phyloP scores from a whole-genome alignment of 1,139 yeast genomes.

The Kazachstania sp. region DNA sequence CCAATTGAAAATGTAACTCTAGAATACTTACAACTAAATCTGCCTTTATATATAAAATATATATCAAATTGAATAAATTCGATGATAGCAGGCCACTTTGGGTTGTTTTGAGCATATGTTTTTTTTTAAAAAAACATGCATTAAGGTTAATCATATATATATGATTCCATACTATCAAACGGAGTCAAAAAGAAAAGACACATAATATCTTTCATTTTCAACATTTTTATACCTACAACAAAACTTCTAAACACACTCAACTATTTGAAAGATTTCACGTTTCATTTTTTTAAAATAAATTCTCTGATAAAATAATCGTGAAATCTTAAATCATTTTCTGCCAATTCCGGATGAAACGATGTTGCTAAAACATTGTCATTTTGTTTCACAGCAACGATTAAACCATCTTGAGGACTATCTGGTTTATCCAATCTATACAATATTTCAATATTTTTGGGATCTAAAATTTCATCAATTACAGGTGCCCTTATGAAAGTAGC shows the following conservation, averaged over 20 bases:
- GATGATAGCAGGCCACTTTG: too few species aligned
- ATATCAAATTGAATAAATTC: too few species aligned
- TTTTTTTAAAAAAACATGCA: not conserved
- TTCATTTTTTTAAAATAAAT: conserved; percentile 34
- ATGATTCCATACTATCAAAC: not conserved
- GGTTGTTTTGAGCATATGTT: not conserved
- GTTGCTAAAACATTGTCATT: conserved; percentile 56
- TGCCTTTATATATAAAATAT: too few species aligned
- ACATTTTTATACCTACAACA: too few species aligned
- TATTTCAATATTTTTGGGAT: conserved; percentile 35
- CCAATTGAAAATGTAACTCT: too few species aligned
- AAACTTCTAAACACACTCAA: too few species aligned
- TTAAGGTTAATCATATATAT: not conserved
- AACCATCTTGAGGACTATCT: conserved; percentile 22
- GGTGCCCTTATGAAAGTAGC: conserved; percentile 77
- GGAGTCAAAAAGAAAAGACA: not conserved
- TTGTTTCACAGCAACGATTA: conserved; percentile 67
- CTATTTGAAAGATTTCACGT: too few species aligned
- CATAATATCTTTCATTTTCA: not conserved
- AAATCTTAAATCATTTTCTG: conserved; percentile 45
- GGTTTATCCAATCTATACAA: conserved; percentile 33
- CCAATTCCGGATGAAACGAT: conserved; percentile 74
- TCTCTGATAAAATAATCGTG: conserved; percentile 66
- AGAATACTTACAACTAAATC: too few species aligned
- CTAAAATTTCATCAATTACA: conserved; percentile 42